A percentile compares a stretch with the other conserved stretches of the same genome.
These are phyloP conservation scores for Tanozyma kutaoensis DNA, from an alignment of 805 yeast species.

Conservation along the genomic window DNA sequence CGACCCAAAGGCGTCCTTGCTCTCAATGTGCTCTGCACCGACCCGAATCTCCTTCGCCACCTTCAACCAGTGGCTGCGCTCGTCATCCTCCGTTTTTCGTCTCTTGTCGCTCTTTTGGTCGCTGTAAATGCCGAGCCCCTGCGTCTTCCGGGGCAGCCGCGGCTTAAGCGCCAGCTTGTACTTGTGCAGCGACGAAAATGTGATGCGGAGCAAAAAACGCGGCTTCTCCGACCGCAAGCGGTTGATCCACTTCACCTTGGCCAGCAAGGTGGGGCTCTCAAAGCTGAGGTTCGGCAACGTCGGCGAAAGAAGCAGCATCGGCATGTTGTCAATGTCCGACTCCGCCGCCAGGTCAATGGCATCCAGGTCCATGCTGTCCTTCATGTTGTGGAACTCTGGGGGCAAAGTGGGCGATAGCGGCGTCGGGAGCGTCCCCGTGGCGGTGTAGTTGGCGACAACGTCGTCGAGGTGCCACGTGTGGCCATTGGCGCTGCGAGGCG, in stretches of 20 bases:
- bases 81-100: background rate
- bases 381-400: too few relatives aligned
- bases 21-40: constrained; percentile 3
- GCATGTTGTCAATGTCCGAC: constrained; percentile 15
- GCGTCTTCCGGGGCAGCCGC: too few relatives aligned
- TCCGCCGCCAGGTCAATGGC: too few relatives aligned
- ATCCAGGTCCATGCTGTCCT: too few relatives aligned
- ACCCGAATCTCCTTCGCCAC: constrained; percentile 8
- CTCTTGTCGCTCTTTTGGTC: background rate
- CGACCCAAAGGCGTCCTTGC: constrained; percentile 7
- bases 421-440: too few relatives aligned
- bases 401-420: too few relatives aligned
- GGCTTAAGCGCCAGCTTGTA: too few relatives aligned
- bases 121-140: background rate
- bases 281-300: constrained; percentile 16
- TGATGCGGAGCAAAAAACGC: constrained; percentile 12
- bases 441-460: too few relatives aligned
- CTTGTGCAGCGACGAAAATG: constrained; percentile 8
- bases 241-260: constrained; percentile 16
- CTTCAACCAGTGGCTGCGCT: constrained; percentile 9
- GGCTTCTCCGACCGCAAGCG: constrained; percentile 10
- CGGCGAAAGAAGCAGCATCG: constrained; percentile 19
- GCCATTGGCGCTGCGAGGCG: too few relatives aligned
- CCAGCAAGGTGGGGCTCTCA: background rate
- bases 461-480: too few relatives aligned